These are phyloP conservation scores for Neonectria ditissima DNA, from an alignment of 2,329 filamentous ascomycete genomes.

Conservation along the genomic window DNA sequence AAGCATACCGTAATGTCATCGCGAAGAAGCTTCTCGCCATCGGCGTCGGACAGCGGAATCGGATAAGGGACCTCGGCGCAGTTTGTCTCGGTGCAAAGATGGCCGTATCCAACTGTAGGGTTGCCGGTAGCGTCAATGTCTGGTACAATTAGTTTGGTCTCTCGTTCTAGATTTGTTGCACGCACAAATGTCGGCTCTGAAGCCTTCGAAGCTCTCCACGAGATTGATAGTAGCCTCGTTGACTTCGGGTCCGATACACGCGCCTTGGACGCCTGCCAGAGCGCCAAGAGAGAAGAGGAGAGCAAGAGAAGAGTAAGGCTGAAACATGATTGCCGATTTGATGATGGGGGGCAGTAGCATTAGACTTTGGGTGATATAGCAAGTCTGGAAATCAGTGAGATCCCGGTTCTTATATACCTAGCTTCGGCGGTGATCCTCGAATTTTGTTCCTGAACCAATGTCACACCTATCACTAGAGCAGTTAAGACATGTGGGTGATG, in stretches of 20 bases:
- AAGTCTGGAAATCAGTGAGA: not conserved
- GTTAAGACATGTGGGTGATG: not conserved
- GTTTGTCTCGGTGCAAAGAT: slow-evolving; percentile 55
- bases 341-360: not conserved
- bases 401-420: slow-evolving; percentile 1
- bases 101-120: slow-evolving; percentile 64
- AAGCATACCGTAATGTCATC: slow-evolving; percentile 30
- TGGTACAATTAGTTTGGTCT: not conserved
- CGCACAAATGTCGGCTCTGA: slow-evolving; percentile 29
- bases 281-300: slow-evolving; percentile 17
- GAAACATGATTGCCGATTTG: slow-evolving; percentile 19
- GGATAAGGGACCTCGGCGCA: slow-evolving; percentile 60
- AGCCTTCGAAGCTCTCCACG: slow-evolving; percentile 31
- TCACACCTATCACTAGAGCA: not conserved
- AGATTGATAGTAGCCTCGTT: slow-evolving; percentile 31
- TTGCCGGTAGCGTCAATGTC: slow-evolving; percentile 57
- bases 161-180: not conserved
- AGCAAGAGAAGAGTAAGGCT: not conserved
- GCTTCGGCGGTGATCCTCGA: not conserved
- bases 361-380: not conserved
- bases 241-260: slow-evolving; percentile 32
- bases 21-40: slow-evolving; percentile 55
- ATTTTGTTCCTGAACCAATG: not conserved
- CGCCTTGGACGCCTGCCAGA: slow-evolving; percentile 18
- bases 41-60: slow-evolving; percentile 57